phyloP scores from a whole-genome alignment of 1,139 yeast species.

The Saccharomyces hybrid region DNA sequence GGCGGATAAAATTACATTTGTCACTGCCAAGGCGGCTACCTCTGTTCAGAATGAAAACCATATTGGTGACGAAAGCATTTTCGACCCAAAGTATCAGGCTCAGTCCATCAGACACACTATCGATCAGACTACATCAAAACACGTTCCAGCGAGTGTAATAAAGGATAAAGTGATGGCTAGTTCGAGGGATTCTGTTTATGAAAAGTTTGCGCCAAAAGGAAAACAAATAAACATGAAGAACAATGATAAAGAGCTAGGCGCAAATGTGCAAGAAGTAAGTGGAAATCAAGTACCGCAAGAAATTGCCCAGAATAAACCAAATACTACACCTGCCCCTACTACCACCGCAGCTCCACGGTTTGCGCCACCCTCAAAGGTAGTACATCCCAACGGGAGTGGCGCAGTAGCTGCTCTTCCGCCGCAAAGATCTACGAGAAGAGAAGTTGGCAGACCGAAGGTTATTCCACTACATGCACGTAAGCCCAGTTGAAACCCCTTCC shows the following conservation, averaged over 20 bases:
- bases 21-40: conserved; percentile 30
- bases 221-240: conserved; percentile 15
- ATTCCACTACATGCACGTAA: conserved; percentile 14
- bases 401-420: not conserved
- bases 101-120: conserved; percentile 30
- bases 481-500: conserved; percentile 4
- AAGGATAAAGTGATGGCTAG: conserved; percentile 22
- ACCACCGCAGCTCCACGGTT: conserved; percentile 9
- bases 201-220: conserved; percentile 31
- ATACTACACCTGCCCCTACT: not conserved
- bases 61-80: conserved; percentile 21
- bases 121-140: conserved; percentile 31
- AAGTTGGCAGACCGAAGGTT: conserved; percentile 30
- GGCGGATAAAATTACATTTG: conserved; percentile 20
- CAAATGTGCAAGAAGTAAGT: not conserved
- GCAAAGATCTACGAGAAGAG: conserved; percentile 17
- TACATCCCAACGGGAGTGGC: conserved; percentile 21
- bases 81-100: conserved; percentile 31
- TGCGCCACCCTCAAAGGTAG: conserved; percentile 24
- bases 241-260: not conserved
- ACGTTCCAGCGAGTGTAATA: conserved; percentile 21
- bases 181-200: conserved; percentile 21
- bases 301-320: not conserved
- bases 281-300: not conserved
- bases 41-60: conserved; percentile 23